phyloP scores from a whole-genome alignment of 257 asterid genomes.

The Linderniella brevidens region DNA sequence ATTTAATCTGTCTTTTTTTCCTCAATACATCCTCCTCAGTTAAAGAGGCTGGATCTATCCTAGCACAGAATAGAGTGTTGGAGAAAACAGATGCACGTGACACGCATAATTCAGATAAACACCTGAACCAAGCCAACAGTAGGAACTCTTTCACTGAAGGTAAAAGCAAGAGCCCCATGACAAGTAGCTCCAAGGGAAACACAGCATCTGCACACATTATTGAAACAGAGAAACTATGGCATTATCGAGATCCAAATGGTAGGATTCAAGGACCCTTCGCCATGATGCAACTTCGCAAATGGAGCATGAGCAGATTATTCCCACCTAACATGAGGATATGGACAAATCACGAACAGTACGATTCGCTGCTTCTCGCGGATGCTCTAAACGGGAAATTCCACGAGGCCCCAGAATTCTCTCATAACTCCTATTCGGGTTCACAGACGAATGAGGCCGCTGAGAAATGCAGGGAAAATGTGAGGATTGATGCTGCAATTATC shows the following conservation, averaged over 20 bases:
- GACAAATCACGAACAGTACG: constrained; percentile 61
- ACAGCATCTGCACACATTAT: constrained; percentile 23
- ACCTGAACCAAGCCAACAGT: constrained; percentile 15
- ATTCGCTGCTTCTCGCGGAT: constrained; percentile 49
- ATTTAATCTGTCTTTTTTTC: constrained; percentile 1
- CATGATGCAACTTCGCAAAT: constrained; percentile 61
- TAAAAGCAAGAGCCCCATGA: constrained; percentile 21
- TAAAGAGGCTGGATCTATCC: constrained; percentile 28
- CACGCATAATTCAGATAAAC: constrained; percentile 19
- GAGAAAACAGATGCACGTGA: constrained; percentile 24
- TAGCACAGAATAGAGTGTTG: constrained; percentile 14
- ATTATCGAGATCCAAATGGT: constrained; percentile 87
- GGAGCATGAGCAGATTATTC: constrained; percentile 77
- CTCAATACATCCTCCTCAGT: constrained; percentile 25
- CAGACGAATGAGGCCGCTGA: constrained; percentile 18
- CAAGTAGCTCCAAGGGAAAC: constrained; percentile 18
- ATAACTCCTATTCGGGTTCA: constrained; percentile 18
- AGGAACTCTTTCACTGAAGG: constrained; percentile 13
- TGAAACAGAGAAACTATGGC: constrained; percentile 82
- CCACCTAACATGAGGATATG: constrained; percentile 87
- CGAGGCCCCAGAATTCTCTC: constrained; percentile 25
- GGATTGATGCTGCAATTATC: constrained; percentile 11
- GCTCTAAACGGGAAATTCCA: constrained; percentile 45
- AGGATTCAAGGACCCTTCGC: constrained; percentile 91
- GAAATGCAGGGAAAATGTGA: constrained; percentile 10